A percentile compares a stretch with the other conserved stretches of the same genome.
These are phyloP conservation scores for Kurtzmaniella natalensis DNA, from an alignment of 1,139 yeast genomes.

Conservation along the genomic window DNA sequence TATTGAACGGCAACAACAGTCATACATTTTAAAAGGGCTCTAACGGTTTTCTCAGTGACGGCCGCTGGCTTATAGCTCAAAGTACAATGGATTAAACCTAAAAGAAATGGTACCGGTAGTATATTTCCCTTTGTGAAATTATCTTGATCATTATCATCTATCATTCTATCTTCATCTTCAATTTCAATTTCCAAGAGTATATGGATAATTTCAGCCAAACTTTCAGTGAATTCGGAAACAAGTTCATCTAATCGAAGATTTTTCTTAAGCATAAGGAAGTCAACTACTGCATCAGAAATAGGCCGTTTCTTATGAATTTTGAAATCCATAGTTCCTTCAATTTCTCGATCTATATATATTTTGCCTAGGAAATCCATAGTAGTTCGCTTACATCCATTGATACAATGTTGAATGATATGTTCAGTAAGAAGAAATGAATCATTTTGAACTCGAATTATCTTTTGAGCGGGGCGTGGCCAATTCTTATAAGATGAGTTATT, in stretches of 20 bases:
- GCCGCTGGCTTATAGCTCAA: conserved; percentile 58
- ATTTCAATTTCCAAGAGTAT: conserved; percentile 14
- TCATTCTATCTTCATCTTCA: neutral
- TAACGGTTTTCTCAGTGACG: conserved; percentile 29
- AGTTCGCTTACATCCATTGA: conserved; percentile 48
- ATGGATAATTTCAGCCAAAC: conserved; percentile 32
- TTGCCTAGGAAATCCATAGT: conserved; percentile 48
- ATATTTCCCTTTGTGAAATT: conserved; percentile 20
- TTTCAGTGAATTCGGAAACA: conserved; percentile 34
- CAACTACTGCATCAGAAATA: conserved; percentile 26
- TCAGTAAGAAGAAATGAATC: conserved; percentile 36
- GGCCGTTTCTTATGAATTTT: conserved; percentile 26
- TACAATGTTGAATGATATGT: conserved; percentile 33
- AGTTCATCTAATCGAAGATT: conserved; percentile 42
- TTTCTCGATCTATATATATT: conserved; percentile 35
- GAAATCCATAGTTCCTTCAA: conserved; percentile 28
- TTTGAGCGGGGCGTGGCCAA: conserved; percentile 10
- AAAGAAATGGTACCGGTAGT: conserved; percentile 49
- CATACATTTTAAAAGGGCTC: conserved; percentile 15
- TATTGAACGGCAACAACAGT: conserved; percentile 17
- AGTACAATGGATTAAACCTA: conserved; percentile 49
- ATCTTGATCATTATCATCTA: neutral
- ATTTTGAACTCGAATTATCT: conserved; percentile 23
- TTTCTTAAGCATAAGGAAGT: conserved; percentile 38
- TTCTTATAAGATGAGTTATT: neutral